Evolutionary conservation across 208 protist genomes (phyloP), one percentile per base, ranked within the genome.

Genomic region (Trypanosoma congolense): DNA sequence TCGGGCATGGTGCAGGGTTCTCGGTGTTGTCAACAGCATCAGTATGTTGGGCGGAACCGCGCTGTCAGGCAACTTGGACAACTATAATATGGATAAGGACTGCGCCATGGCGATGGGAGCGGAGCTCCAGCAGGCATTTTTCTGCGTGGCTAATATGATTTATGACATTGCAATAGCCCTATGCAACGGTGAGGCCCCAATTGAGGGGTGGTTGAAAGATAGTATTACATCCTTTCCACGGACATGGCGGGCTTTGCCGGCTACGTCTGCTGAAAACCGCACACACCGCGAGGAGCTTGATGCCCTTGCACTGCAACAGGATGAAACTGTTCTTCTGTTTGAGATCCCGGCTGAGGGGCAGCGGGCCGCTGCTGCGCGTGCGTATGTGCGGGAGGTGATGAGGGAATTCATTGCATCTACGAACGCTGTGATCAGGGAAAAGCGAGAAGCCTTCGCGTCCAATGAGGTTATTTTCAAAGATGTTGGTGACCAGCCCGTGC

Each of bases 361-460:
- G 18, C 4, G n/a, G 1, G 16, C 0, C 43, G 51, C 14, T 19
- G 1, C 26, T 28, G 24, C 14, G 40, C 35, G 49, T 4, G 41
- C 3, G 16, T 65, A 65, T 22, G 53, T 65, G 60, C 38, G 44
- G 10, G 60, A 58, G 42, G 12, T 65, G 1, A 24, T 65, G 14
- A 51, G 14, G 40, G 60, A 65, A 40, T 52, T 12, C 16, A 29
- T 59, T 24, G 8, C 33, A 16, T 25, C 43, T 33, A 60, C 56
- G 54, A 67, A 59, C 29, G 12, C 36, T 12, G n/a, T 35, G 8
- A 16, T 67, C n/a, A 8, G 35, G 16, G 21, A 54, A 46, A 47
- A 67, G 31, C 51, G 61, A 2, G 1, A 8, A 19, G 31, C n/a
- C 19, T 66, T 66, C 45, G n/a, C 4, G 18, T 14, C 25, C 1